phyloP scores from a whole-genome alignment of 306 rosid genomes.

The Cucumis melo region DNA sequence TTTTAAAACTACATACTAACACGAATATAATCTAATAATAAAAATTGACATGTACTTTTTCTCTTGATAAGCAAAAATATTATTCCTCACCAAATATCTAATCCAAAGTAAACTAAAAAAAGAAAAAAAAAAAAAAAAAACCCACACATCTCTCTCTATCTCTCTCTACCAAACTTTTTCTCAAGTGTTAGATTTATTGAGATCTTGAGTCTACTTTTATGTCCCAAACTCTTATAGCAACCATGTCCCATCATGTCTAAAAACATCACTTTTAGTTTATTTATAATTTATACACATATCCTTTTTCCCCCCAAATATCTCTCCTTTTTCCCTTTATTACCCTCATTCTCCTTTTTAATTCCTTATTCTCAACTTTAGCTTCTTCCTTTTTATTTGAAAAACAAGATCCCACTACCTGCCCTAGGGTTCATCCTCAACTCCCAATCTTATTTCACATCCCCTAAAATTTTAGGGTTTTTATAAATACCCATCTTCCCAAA shows the following conservation, averaged over 20 bases:
- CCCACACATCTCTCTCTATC: too few relatives aligned
- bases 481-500: background rate
- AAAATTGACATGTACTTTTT: too few relatives aligned
- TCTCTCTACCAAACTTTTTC: background rate
- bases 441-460: background rate
- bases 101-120: too few relatives aligned
- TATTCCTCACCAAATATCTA: too few relatives aligned
- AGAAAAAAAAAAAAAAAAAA: too few relatives aligned
- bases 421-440: background rate
- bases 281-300: background rate
- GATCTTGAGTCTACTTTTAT: constrained; percentile 12
- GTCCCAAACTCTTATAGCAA: constrained; percentile 27
- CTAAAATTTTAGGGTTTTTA: background rate
- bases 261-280: background rate
- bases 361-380: background rate
- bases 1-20: too few relatives aligned
- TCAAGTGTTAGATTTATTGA: background rate
- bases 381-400: background rate
- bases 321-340: background rate
- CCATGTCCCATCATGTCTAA: constrained; percentile 21
- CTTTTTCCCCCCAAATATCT: background rate
- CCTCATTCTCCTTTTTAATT: background rate
- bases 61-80: too few relatives aligned
- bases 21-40: too few relatives aligned
- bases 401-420: background rate